Conservation (phyloP, 129 eudicot genomes). For the Smallanthus sonchifolius region DNA sequence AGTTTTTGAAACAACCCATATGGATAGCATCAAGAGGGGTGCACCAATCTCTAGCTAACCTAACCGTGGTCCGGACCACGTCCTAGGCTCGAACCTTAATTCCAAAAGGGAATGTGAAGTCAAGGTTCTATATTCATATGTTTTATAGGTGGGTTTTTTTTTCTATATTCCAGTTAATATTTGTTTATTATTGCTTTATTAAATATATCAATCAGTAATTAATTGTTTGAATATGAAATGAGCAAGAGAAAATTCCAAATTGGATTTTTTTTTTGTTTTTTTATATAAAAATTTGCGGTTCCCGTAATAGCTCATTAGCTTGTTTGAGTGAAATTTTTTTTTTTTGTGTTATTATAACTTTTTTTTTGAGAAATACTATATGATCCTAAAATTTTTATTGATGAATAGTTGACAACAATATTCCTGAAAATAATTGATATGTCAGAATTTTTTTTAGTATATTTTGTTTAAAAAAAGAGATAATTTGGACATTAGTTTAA, state of each 20-base stretch:
- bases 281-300: neutral
- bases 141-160: constrained; percentile 9
- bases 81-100: constrained; percentile 4
- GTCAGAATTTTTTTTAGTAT: neutral
- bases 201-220: constrained; percentile 9
- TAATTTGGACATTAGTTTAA: neutral
- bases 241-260: constrained; percentile 5
- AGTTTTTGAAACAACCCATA: constrained; percentile 77
- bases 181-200: constrained; percentile 15
- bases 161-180: constrained; percentile 5
- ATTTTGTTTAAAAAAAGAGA: neutral
- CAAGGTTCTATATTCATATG: constrained; percentile 1
- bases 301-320: neutral
- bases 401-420: neutral
- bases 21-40: constrained; percentile 72
- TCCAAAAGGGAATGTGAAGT: neutral
- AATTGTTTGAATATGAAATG: constrained; percentile 21
- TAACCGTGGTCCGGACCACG: neutral
- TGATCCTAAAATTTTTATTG: neutral
- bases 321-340: neutral
- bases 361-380: neutral
- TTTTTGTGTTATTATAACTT: neutral
- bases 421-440: neutral
- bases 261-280: neutral
- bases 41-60: constrained; percentile 41